Base-by-base conservation (phyloP, 2,329 filamentous ascomycete genomes). In the Fonsecaea nubica region DNA sequence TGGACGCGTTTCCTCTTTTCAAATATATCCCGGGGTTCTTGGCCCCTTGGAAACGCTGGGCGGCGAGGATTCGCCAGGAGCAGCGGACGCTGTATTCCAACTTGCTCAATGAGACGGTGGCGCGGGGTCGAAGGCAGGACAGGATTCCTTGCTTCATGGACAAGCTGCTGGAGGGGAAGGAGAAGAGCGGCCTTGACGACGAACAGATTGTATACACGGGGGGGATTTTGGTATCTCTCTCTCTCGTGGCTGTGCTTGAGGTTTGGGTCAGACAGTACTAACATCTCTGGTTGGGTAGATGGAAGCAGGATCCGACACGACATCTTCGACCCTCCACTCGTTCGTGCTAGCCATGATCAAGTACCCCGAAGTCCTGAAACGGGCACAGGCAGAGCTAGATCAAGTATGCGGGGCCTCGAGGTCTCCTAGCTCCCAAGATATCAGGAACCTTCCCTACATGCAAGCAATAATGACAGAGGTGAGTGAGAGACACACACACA, bases 251-350 rank as follows among this genome's bases (percentile, higher is more conserved):
- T 25, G 25, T 25, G 25, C 3, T 25, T 25, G 25, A 25, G 25
- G 25, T 25, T 25, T 3, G 25, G 25, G 25, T 25, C 25, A 25
- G 25, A 25, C 25, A 25, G 2, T 25, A 25, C 25, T 25, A 25
- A 25, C 25, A 25, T 25, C 25, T 25, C 25, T 25, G 25, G 2
- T 71, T 69, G 0, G 38, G 40, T 7, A 62, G 59, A 38, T 63
- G 61, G 82, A 82, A 33, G 83, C 81, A 12, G 80, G 83, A 30
- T 83, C 78, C 3, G 84, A 85, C 65, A 85, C 83, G 0, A 84
- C 82, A 0, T 80, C 82, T 0, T 80, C 78, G 3, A 82, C 79
- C 0, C 74, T 85, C 13, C 81, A 80, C 65, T 80, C 77, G 8
- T 83, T 79, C 75, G 80, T 87, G 69, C 61, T 85, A 70, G 72